Evolutionary conservation across 2,329 filamentous ascomycete genomes (phyloP), one percentile per base, ranked within the genome.

Genomic region (Hymenoscyphus fructigenus): DNA sequence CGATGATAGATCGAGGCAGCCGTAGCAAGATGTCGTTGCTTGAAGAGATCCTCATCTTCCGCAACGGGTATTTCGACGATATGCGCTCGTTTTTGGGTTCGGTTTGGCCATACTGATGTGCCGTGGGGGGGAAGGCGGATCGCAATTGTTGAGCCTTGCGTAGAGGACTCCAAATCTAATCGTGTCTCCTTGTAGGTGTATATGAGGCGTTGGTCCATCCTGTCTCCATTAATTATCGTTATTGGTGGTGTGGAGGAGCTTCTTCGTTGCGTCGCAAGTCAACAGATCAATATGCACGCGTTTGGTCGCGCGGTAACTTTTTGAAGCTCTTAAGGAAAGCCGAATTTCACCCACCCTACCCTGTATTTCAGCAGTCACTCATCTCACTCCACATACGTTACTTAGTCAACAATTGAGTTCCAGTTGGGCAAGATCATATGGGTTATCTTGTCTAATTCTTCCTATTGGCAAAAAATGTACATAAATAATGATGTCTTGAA

Each of bases 1-100:
- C 95, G 88, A 78, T 96, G 93, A 80, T 92, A 97, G 63, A 98
- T 84, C 2, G 92, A 92, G 32, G 92, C 90, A 36, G 93, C 86
- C 1, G 83, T 88, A 29, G 94, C 92, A 61, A 97, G 81, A 74
- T 91, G 86, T 68, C 86, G 88, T 66, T 85, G 82, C 69, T 88
- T 86, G 74, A 96, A 97, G 10, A 85, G 81, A 63, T 86, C 86
- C 76, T 94, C 90, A 70, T 93, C 91, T 74, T 91, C 87, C 69
- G 81, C 78, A 64, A 79, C 70, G 71, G 75, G 74, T 55, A 76
- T 72, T 67, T 78, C 78, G 69, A 75, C 67, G 68, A 72, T 63
- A 68, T 71, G 75, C 75, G 68, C 75, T 72, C 72, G 75, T 70
- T 77, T 83, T 74, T 77, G 78, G 62, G 67, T 66, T 73, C 73